These are phyloP conservation scores for Yamadazyma takamatsuzukensis DNA, from an alignment of 805 yeast species.

Conservation along the genomic window DNA sequence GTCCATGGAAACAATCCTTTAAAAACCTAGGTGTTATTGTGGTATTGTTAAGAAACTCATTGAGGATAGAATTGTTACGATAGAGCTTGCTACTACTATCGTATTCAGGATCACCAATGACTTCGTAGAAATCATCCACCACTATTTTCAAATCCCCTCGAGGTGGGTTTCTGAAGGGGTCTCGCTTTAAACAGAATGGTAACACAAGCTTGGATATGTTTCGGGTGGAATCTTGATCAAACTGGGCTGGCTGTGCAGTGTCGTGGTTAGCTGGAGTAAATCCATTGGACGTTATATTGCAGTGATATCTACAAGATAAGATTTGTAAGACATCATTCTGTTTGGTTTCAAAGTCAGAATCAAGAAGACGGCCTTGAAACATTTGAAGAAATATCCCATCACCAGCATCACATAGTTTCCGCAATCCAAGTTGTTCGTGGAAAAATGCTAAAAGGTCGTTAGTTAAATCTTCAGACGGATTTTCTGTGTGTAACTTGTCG, in stretches of 20 bases:
- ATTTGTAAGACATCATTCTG: slow-evolving; percentile 75
- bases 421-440: slow-evolving; percentile 71
- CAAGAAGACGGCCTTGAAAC: slow-evolving; percentile 44
- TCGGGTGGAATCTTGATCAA: slow-evolving; percentile 26
- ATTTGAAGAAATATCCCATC: slow-evolving; percentile 60
- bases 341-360: slow-evolving; percentile 35
- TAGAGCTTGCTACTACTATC: slow-evolving; percentile 39
- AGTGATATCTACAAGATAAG: slow-evolving; percentile 73
- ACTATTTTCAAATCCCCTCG: slow-evolving; percentile 70
- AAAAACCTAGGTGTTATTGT: slow-evolving; percentile 43
- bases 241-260: slow-evolving; percentile 23
- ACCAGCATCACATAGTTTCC: slow-evolving; percentile 65
- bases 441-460: slow-evolving; percentile 48
- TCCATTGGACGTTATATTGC: slow-evolving; percentile 54
- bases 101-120: slow-evolving; percentile 62
- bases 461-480: not conserved
- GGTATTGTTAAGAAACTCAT: slow-evolving; percentile 44
- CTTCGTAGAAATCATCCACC: slow-evolving; percentile 67
- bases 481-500: not conserved
- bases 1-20: slow-evolving; percentile 52
- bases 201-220: slow-evolving; percentile 49
- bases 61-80: slow-evolving; percentile 31
- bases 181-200: slow-evolving; percentile 51
- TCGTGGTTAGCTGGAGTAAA: slow-evolving; percentile 67
- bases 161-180: slow-evolving; percentile 56